Percentiles rank a stretch among this genome's conserved stretches.
Evolutionary conservation across 2,329 filamentous ascomycete species (phyloP).

Genomic region (Aspergillus viridinutans): DNA sequence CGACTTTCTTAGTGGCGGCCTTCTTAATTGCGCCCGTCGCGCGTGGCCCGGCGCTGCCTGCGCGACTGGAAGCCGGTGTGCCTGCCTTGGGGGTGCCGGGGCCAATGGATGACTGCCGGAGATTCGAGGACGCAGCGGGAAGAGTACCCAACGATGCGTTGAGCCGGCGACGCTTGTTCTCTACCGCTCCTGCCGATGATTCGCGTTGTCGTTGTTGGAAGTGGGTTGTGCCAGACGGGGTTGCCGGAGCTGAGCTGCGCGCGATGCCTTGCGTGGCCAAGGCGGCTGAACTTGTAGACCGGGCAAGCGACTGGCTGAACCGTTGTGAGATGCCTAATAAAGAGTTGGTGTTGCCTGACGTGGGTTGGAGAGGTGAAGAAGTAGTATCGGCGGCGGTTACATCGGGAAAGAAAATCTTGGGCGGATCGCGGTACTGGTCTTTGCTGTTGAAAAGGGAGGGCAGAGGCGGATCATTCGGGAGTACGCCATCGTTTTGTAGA

Average conservation of each 20-base stretch:
- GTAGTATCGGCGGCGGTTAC: conserved; percentile 41
- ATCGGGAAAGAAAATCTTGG: conserved; percentile 49
- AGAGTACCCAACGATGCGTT: conserved; percentile 51
- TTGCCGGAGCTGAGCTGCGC: conserved; percentile 44
- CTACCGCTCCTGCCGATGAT: conserved; percentile 50
- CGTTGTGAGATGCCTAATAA: conserved; percentile 50
- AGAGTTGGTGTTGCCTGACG: conserved; percentile 53
- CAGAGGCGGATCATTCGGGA: conserved; percentile 55
- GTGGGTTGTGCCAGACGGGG: conserved; percentile 38
- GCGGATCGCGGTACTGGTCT: conserved; percentile 40
- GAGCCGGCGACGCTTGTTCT: conserved; percentile 57
- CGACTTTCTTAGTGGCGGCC: conserved; percentile 50
- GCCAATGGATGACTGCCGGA: conserved; percentile 59
- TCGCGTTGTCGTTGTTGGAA: conserved; percentile 50
- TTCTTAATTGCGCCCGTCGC: conserved; percentile 40
- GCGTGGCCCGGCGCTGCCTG: conserved; percentile 56
- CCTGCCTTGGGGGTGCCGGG: conserved; percentile 61
- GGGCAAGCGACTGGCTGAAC: conserved; percentile 38
- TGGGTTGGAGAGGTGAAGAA: conserved; percentile 48
- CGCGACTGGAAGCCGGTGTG: conserved; percentile 50
- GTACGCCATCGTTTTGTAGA: conserved; percentile 55
- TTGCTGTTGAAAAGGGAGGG: conserved; percentile 55
- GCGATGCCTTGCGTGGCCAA: conserved; percentile 35
- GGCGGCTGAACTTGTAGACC: conserved; percentile 32
- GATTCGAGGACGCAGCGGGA: conserved; percentile 50